Percentiles rank a stretch among this genome's conserved stretches.
phyloP scores from a whole-genome alignment of 306 rosid species.

The Malus sylvestris region DNA sequence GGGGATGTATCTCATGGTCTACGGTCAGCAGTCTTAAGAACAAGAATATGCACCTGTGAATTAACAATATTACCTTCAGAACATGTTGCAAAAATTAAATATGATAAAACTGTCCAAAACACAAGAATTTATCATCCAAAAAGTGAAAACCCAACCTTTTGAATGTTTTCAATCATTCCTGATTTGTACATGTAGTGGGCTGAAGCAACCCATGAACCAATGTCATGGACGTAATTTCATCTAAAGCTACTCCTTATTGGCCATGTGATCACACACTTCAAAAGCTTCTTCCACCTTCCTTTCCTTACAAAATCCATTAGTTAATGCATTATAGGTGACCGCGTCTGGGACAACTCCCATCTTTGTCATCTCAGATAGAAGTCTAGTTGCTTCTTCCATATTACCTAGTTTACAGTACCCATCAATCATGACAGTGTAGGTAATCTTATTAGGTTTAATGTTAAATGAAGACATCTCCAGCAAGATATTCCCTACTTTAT shows the following conservation, averaged over 20 bases:
- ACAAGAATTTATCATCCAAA: neutral
- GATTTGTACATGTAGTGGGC: neutral
- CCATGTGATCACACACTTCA: neutral
- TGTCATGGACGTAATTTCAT: neutral
- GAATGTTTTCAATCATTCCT: neutral
- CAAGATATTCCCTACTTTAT: neutral
- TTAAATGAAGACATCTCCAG: neutral
- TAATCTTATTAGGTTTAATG: neutral
- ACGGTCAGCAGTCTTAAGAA: neutral
- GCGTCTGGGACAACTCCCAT: neutral
- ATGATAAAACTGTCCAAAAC: neutral
- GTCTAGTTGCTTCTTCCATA: slow-evolving; percentile 42
- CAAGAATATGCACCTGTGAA: neutral
- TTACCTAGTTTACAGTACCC: slow-evolving; percentile 65
- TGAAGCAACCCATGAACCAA: neutral
- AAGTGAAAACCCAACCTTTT: neutral
- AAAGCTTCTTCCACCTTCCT: neutral
- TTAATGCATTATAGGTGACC: neutral
- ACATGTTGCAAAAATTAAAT: neutral
- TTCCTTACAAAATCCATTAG: neutral
- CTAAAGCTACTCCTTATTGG: neutral
- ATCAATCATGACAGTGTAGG: slow-evolving; percentile 35
- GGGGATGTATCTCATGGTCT: neutral
- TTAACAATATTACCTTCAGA: neutral
- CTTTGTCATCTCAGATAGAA: neutral